phyloP scores from a whole-genome alignment of 2,329 filamentous ascomycete species.

The Botrytis cinerea region DNA sequence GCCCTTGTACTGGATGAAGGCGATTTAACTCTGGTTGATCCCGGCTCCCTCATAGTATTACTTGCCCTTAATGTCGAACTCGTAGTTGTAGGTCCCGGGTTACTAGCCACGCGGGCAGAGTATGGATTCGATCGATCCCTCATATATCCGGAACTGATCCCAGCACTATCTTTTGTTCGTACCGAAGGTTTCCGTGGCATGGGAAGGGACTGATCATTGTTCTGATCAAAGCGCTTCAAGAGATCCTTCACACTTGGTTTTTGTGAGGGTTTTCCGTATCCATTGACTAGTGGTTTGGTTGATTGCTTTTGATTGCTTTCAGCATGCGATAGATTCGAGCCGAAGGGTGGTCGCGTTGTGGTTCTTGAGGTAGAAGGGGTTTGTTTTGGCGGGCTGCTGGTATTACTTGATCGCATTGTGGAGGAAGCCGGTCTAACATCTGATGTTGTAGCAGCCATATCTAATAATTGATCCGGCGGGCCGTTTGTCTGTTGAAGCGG shows the following conservation, averaged over 20 bases:
- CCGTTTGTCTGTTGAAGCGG: constrained; percentile 40
- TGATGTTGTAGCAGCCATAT: constrained; percentile 41
- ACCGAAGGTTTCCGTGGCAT: constrained; percentile 34
- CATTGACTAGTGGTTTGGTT: constrained; percentile 37
- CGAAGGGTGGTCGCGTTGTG: constrained; percentile 47
- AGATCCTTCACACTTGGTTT: constrained; percentile 76
- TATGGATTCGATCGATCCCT: constrained; percentile 35
- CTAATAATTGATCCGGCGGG: constrained; percentile 29
- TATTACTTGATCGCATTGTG: constrained; percentile 52
- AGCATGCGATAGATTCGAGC: constrained; percentile 59
- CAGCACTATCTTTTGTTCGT: constrained; percentile 31
- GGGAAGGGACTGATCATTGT: constrained; percentile 46
- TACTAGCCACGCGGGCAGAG: constrained; percentile 38
- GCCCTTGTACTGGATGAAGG: constrained; percentile 31
- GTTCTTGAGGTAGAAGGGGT: constrained; percentile 45
- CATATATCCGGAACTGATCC: constrained; percentile 30
- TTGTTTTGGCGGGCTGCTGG: constrained; percentile 52
- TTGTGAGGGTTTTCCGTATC: constrained; percentile 28
- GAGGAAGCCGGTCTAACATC: constrained; percentile 46
- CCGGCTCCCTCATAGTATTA: constrained; percentile 30
- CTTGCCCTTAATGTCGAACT: constrained; percentile 29
- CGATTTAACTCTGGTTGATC: constrained; percentile 30
- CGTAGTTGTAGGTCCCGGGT: constrained; percentile 25
- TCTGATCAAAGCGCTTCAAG: constrained; percentile 76
- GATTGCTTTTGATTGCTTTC: constrained; percentile 42